A percentile compares a stretch with the other conserved stretches of the same genome.
Evolutionary conservation across 1,139 yeast genomes (phyloP).

Genomic region (Nakaseomyces glabratus): DNA sequence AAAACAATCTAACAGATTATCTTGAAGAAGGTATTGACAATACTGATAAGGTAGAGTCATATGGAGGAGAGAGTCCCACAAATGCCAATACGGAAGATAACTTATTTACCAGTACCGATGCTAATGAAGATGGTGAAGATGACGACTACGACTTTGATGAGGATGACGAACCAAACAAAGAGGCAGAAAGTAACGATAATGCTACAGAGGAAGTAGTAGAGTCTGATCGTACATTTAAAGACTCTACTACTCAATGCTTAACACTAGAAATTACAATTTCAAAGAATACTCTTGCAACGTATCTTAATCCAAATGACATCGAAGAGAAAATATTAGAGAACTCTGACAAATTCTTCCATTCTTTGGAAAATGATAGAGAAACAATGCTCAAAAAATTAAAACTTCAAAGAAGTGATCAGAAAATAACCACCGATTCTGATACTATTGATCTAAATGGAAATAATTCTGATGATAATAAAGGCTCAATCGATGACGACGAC

Average conservation of each 20-base stretch:
- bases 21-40: conserved; percentile 1
- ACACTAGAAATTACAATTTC: conserved; percentile 28
- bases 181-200: conserved; percentile 23
- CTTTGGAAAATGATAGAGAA: conserved; percentile 74
- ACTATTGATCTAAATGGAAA: conserved; percentile 16
- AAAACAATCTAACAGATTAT: conserved; percentile 28
- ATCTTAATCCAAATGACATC: conserved; percentile 10
- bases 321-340: conserved; percentile 33
- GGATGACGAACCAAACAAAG: conserved; percentile 25
- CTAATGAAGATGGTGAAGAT: conserved; percentile 14
- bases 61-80: conserved; percentile 6
- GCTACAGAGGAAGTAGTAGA: conserved; percentile 13
- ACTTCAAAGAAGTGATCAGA: conserved; percentile 70
- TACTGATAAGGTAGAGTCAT: conserved; percentile 6
- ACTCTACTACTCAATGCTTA: conserved; percentile 17
- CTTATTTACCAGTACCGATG: conserved; percentile 15
- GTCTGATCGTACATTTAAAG: conserved; percentile 6
- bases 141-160: conserved; percentile 24
- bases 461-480: conserved; percentile 16
- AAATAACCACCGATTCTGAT: conserved; percentile 38
- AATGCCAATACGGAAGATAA: conserved; percentile 16
- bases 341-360: conserved; percentile 63
- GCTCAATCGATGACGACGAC: conserved; percentile 8
- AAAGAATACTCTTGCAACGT: conserved; percentile 23
- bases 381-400: conserved; percentile 69